phyloP scores from a whole-genome alignment of 441 rosid genomes.

The Hura crepitans region DNA sequence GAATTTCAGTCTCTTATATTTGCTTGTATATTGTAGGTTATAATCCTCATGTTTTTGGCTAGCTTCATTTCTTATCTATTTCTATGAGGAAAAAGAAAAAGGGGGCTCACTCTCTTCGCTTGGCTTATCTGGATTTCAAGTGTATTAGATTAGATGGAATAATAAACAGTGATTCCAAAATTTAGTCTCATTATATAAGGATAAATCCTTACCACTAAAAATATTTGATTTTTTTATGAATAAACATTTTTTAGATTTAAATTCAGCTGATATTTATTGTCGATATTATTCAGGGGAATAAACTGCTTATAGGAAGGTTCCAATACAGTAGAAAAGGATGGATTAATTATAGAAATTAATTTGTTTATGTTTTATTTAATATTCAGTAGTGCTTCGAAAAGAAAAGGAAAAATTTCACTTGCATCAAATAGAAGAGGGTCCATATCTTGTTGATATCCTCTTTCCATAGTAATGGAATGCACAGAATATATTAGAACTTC shows the following conservation, averaged over 20 bases:
- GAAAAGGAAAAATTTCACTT: background rate
- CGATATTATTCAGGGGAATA: too few species aligned
- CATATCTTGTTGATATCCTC: background rate
- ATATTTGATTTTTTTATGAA: too few species aligned
- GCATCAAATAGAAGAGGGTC: background rate
- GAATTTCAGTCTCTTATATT: conserved; percentile 3
- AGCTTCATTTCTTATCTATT: background rate
- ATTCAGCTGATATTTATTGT: too few species aligned
- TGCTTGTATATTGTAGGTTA: conserved; percentile 15
- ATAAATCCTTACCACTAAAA: background rate
- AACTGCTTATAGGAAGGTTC: too few species aligned
- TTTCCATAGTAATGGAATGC: background rate
- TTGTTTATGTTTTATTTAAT: too few species aligned
- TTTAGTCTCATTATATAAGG: too few species aligned
- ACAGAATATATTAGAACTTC: background rate
- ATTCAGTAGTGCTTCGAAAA: background rate
- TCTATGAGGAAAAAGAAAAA: background rate
- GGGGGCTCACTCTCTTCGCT: background rate
- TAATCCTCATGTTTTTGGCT: background rate
- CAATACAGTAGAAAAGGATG: background rate
- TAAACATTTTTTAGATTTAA: too few species aligned
- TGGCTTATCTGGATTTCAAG: background rate
- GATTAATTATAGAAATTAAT: background rate
- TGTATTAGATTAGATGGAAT: conserved; percentile 9
- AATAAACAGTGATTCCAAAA: background rate